Evolutionary conservation across 2,329 filamentous ascomycete species (phyloP), one percentile per base, ranked within the genome.

Genomic region (Hansfordia pulvinata): DNA sequence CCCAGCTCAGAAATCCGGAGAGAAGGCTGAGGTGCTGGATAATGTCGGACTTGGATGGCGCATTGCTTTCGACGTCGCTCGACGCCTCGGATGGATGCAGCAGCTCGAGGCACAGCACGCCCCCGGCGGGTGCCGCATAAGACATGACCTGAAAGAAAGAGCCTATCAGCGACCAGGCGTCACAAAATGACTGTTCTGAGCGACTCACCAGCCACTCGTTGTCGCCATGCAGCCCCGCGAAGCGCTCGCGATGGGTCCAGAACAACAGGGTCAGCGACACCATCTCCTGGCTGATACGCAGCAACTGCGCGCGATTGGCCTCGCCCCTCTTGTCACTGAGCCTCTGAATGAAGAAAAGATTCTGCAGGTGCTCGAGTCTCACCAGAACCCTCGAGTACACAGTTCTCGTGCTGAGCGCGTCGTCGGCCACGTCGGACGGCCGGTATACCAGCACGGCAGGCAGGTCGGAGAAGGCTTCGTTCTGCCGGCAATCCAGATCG

Each of bases 271-370:
- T 60, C 8, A 58, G 36, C 2, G 52, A 47, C 1, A 62, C 53
- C 46, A 63, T 55, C 32, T 60, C 51, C 8, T 51, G 53, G 19
- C 56, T 58, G 10, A 53, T 50, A 1, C 47, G 36, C 6, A 63
- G 41, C 6, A 60, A n/a, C n/a, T n/a, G n/a, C n/a, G n/a, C n/a
- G n/a, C n/a, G 37, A 4, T 53, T 44, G 0, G 48, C 46, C 4
- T 51, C 40, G 10, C 49, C 44, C 1, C 40, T 34, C 14, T 62
- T 64, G 13, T 62, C 49, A 4, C 71, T 43, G 1, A 70, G 51
- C 7, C 68, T 50, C 26, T 71, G 60, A 6, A 71, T 46, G 5
- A 72, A 54, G 29, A 74, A 69, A 2, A 64, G 50, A 18, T 68
- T 69, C 23, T 70, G 61, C 1, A 68, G 45, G 22, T 64, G 55